Base-by-base conservation (phyloP, 2,329 filamentous ascomycete genomes). In the Colletotrichum navitas region DNA sequence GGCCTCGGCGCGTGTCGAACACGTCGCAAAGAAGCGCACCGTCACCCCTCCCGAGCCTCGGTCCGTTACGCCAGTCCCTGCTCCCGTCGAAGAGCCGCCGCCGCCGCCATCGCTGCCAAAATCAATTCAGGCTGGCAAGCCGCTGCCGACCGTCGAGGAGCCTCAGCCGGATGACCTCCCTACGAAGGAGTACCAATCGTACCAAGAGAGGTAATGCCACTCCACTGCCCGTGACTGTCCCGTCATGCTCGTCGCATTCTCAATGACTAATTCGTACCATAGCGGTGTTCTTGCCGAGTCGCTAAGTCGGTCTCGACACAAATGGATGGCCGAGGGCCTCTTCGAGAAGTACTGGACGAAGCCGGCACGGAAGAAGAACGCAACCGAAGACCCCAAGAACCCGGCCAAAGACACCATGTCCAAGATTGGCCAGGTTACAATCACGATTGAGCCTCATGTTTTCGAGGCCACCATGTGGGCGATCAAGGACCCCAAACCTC, bases 331-430 rank as follows among this genome's bases (percentile, higher is more conserved):
- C 77, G 90, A 92, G 75, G 91, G 91, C 39, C 86, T 94, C 59
- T 93, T 94, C 76, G 91, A 94, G 75, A 92, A 90, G 76, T 94
- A 92, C 80, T 94, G 92, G 92, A 88, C 90, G 11, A 94, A 94
- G 78, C 91, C 92, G 3, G 84, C 84, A 52, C 92, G 92, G 81
- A 88, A 88, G 73, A 93, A 92, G 79, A 90, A 91, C 54, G 87
- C 88, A 3, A 80, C 90, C 32, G 90, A 91, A 75, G 88, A 91
- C 63, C 84, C 87, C 7, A 89, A 90, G 75, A 93, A 93, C 76
- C 91, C 91, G 2, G 82, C 90, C 73, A 90, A 92, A 80, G 88
- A 94, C 56, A 90, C 87, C 73, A 93, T 94, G 90, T 85, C 87
- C 74, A 93, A 91, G 79, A 87, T 94, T 29, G 93, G 94, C 75